Base-by-base conservation (phyloP, 2,329 filamentous ascomycete species). In the Xylaria hypoxylon region DNA sequence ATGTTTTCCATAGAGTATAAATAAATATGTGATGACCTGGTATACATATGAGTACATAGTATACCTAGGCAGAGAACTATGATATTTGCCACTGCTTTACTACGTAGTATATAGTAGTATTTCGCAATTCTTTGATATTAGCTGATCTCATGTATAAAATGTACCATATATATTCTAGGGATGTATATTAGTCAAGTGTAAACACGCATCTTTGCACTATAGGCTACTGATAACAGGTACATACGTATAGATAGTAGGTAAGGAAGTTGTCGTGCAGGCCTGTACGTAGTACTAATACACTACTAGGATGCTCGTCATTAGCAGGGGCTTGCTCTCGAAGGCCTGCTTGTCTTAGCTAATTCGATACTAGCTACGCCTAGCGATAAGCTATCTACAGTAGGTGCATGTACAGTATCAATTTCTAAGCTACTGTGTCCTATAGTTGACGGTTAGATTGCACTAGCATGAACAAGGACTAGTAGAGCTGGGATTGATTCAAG, bases 291-390 rank as follows among this genome's bases (percentile, higher is more conserved):
- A n/a, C n/a, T n/a, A n/a, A n/a, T n/a, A n/a, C n/a, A n/a, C n/a
- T n/a, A n/a, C 28, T 8, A 5, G 28, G 5, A 59, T 64, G 53
- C 38, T 52, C 31, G 53, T 59, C 38, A 56, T 64, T 17, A 40
- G 11, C 28, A 13, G 26, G 60, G 61, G 45, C n/a, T n/a, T n/a
- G 35, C 45, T 58, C 19, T 31, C 28, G 17, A 15, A 45, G 26
- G 40, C 17, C n/a, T 33, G 15, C 13, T 5, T 13, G 15, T n/a
- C 5, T 22, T 44, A 44, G n/a, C 26, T 28, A 28, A 50, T 28
- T 28, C 15, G 13, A n/a, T 31, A 28, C 45, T 45, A n/a, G 22
- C 45, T 24, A 28, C 22, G 15, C 15, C n/a, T 13, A 50, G 24
- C 45, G 17, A 50, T 28, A 50, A 50, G 45, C 26, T 28, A 50